Evolutionary conservation across 2,329 filamentous ascomycete species (phyloP).

Genomic region (Aspergillus viridinutans): DNA sequence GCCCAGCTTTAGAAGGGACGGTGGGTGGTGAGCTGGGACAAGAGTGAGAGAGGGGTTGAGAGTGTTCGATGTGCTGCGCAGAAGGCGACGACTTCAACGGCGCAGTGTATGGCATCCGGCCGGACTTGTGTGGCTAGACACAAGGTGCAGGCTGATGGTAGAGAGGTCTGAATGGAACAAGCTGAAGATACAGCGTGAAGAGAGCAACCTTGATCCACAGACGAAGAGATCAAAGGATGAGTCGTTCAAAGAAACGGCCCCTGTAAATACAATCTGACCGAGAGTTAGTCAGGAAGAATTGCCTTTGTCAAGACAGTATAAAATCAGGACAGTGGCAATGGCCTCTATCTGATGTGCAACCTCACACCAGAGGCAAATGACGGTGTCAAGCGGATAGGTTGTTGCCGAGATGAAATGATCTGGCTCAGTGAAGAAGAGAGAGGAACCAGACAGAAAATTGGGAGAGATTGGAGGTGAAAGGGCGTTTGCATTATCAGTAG

Average conservation of each 20-base stretch:
- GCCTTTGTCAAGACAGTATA: not conserved
- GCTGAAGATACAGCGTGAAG: not conserved
- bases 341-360: not conserved
- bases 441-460: not conserved
- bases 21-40: constrained; percentile 17
- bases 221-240: not conserved
- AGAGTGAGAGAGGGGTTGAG: constrained; percentile 38
- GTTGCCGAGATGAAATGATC: not conserved
- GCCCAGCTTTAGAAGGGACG: constrained; percentile 19
- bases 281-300: not conserved
- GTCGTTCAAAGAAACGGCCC: not conserved
- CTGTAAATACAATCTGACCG: not conserved
- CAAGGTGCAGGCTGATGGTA: constrained; percentile 16
- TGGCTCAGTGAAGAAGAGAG: not conserved
- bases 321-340: not conserved
- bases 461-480: constrained; percentile 2
- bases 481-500: constrained; percentile 4
- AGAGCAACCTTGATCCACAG: not conserved
- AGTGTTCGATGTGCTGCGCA: constrained; percentile 48
- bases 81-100: constrained; percentile 54
- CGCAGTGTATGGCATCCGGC: constrained; percentile 50
- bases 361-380: not conserved
- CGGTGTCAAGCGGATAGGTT: not conserved
- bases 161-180: not conserved
- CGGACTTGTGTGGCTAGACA: constrained; percentile 31